Conservation (phyloP, 352 stramenopile genomes). For the Phytophthora pisi region DNA sequence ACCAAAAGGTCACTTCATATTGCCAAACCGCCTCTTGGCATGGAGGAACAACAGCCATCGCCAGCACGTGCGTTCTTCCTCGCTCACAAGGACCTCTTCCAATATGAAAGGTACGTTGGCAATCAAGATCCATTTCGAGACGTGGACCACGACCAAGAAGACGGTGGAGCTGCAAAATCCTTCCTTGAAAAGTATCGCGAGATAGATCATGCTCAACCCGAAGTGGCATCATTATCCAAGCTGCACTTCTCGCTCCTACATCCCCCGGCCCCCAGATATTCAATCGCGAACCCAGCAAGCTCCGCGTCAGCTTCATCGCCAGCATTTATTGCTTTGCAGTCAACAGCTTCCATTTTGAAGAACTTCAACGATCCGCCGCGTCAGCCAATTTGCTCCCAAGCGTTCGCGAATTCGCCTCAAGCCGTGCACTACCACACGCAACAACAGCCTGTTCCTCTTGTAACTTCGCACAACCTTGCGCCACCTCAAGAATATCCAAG, state of each 20-base stretch:
- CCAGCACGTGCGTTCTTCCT: conserved; percentile 53
- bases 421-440: conserved; percentile 5
- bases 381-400: not conserved
- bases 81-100: conserved; percentile 65
- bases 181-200: conserved; percentile 62
- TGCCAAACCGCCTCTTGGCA: not conserved
- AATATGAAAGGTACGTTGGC: conserved; percentile 65
- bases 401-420: conserved; percentile 6
- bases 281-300: conserved; percentile 1
- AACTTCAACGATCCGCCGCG: conserved; percentile 6
- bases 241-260: conserved; percentile 23
- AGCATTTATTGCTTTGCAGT: conserved; percentile 25
- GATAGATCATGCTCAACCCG: conserved; percentile 30
- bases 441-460: not conserved
- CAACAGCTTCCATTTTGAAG: conserved; percentile 18
- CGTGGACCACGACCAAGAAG: not conserved
- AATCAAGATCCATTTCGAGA: conserved; percentile 23
- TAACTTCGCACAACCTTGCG: not conserved
- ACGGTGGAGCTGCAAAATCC: conserved; percentile 20
- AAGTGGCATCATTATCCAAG: conserved; percentile 7
- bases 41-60: conserved; percentile 23
- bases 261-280: not conserved
- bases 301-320: not conserved
- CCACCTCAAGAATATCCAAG: conserved; percentile 4
- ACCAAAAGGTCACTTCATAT: conserved; percentile 7